Evolutionary conservation across 106 monocot genomes (phyloP).

Genomic region (Xerophyta viscosa): DNA sequence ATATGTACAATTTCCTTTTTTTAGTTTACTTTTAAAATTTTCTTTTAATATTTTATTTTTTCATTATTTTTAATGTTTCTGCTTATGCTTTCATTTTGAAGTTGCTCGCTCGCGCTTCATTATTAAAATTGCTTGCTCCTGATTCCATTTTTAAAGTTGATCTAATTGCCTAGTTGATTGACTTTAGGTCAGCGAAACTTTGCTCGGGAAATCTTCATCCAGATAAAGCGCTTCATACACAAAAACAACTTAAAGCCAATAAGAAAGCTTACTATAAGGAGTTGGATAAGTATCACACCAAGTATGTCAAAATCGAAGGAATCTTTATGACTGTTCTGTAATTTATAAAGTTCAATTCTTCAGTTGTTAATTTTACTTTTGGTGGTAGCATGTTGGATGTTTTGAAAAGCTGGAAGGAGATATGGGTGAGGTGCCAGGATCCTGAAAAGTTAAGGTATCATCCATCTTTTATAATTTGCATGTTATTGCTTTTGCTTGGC

Average conservation of each 20-base stretch:
- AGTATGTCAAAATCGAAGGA: slow-evolving; percentile 22
- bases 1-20: too few species aligned
- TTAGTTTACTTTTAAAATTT: too few species aligned
- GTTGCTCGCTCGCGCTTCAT: too few species aligned
- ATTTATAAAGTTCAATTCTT: not conserved
- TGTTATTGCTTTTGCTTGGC: not conserved
- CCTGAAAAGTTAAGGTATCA: slow-evolving; percentile 46
- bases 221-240: slow-evolving; percentile 34
- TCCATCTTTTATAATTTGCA: not conserved
- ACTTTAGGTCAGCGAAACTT: slow-evolving; percentile 54
- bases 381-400: slow-evolving; percentile 40
- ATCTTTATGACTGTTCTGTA: not conserved
- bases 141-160: too few species aligned
- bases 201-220: slow-evolving; percentile 64
- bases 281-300: slow-evolving; percentile 43
- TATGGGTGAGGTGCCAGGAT: slow-evolving; percentile 42
- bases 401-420: slow-evolving; percentile 46
- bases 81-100: too few species aligned
- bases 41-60: too few species aligned
- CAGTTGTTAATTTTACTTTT: slow-evolving; percentile 6
- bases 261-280: slow-evolving; percentile 42
- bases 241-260: slow-evolving; percentile 17
- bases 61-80: too few species aligned
- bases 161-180: not conserved
- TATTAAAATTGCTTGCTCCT: too few species aligned